phyloP scores from a whole-genome alignment of 2,329 filamentous ascomycete species.

The Biscogniauxia marginata region DNA sequence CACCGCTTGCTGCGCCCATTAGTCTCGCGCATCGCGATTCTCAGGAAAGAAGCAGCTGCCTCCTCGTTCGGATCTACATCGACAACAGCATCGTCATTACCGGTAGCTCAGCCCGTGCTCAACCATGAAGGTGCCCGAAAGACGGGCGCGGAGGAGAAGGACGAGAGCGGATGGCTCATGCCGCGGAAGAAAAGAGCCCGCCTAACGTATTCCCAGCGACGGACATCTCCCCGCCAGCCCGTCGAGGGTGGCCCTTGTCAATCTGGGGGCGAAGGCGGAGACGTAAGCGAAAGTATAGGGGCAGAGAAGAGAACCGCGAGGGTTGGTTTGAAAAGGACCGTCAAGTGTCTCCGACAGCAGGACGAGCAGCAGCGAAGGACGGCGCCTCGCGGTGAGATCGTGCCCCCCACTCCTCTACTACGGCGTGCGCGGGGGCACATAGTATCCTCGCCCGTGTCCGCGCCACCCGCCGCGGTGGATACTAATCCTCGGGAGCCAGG shows the following conservation, averaged over 20 bases:
- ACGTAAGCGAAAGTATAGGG: not conserved
- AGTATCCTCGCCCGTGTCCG: constrained; percentile 20
- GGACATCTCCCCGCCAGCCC: constrained; percentile 6
- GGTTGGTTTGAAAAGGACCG: constrained; percentile 13
- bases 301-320: not conserved
- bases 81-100: not conserved
- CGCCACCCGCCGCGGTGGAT: not conserved
- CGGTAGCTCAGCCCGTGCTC: constrained; percentile 1
- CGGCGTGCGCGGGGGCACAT: constrained; percentile 29
- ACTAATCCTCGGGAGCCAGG: not conserved
- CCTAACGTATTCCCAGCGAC: constrained; percentile 31
- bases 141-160: constrained; percentile 9
- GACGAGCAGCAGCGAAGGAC: constrained; percentile 8
- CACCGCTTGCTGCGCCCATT: constrained; percentile 43
- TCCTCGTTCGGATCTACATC: constrained; percentile 3
- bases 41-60: constrained; percentile 34
- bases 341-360: constrained; percentile 12
- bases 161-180: constrained; percentile 24
- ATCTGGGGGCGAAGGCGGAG: not conserved
- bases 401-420: constrained; percentile 29
- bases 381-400: constrained; percentile 22
- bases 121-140: not conserved
- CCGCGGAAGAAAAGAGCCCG: constrained; percentile 32
- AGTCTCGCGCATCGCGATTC: constrained; percentile 40
- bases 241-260: not conserved